phyloP scores from a whole-genome alignment of 352 stramenopile genomes.

The Phytophthora sp. region DNA sequence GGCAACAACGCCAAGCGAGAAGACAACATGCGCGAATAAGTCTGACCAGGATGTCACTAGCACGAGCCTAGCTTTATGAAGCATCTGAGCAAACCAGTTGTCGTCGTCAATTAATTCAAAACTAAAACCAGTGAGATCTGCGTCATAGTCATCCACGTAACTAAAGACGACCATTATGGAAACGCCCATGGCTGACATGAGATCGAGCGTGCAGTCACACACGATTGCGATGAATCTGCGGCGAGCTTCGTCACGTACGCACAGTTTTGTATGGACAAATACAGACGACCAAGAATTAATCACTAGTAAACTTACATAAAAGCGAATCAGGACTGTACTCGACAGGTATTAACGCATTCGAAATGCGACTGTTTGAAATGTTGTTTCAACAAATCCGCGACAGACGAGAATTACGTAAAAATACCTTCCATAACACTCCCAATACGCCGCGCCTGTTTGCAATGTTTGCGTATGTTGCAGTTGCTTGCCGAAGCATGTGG shows the following conservation, averaged over 20 bases:
- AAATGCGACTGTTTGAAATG: conserved; percentile 17
- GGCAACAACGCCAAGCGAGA: conserved; percentile 9
- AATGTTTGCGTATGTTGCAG: not conserved
- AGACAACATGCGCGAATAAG: not conserved
- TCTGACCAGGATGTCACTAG: not conserved
- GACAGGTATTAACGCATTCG: conserved; percentile 25
- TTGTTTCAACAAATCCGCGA: conserved; percentile 20
- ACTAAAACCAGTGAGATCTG: not conserved
- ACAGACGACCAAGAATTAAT: conserved; percentile 23
- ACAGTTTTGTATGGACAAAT: conserved; percentile 5
- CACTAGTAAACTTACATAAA: conserved; percentile 33
- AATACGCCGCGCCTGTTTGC: not conserved
- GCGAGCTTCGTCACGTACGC: conserved; percentile 6
- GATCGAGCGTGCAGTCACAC: conserved; percentile 18
- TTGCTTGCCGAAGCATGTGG: not conserved
- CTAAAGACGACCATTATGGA: conserved; percentile 8
- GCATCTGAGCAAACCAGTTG: not conserved
- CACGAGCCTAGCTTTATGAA: not conserved
- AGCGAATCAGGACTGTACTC: conserved; percentile 24
- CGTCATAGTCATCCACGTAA: conserved; percentile 12
- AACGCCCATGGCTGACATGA: conserved; percentile 22
- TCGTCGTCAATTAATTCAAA: not conserved
- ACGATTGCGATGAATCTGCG: conserved; percentile 7
- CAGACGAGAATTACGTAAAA: conserved; percentile 17
- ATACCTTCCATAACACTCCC: conserved; percentile 14